phyloP scores from a whole-genome alignment of 129 eudicot genomes.

The Silybum marianum region DNA sequence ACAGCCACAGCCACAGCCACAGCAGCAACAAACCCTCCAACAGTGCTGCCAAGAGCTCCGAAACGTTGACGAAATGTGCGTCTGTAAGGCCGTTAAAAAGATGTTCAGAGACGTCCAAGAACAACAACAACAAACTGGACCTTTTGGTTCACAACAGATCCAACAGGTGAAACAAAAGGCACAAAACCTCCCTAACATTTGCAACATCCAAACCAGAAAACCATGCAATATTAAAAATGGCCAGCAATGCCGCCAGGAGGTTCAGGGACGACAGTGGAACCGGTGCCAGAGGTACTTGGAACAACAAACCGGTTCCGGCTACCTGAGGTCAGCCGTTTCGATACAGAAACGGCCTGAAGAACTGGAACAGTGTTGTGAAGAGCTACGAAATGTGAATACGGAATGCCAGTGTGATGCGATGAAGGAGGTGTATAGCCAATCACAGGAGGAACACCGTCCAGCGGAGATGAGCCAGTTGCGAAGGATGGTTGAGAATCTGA shows the following conservation, averaged over 20 bases:
- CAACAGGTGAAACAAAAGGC: constrained; percentile 30
- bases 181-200: constrained; percentile 24
- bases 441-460: not conserved
- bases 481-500: not conserved
- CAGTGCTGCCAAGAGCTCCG: constrained; percentile 6
- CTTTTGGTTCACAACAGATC: constrained; percentile 2
- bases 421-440: constrained; percentile 10
- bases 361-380: constrained; percentile 21
- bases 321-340: not conserved
- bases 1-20: not conserved
- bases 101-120: not conserved
- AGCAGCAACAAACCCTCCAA: not conserved
- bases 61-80: not conserved
- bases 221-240: constrained; percentile 11
- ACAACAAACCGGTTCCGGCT: not conserved
- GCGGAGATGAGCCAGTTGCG: not conserved
- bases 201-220: constrained; percentile 9
- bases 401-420: not conserved
- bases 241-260: constrained; percentile 8
- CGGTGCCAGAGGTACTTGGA: constrained; percentile 21
- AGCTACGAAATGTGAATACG: constrained; percentile 1
- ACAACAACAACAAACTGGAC: not conserved
- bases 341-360: not conserved
- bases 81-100: constrained; percentile 6
- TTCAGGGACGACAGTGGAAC: not conserved